These are phyloP conservation scores for Debaryomyces sp. DNA, from an alignment of 1,139 yeast genomes.

Conservation along the genomic window DNA sequence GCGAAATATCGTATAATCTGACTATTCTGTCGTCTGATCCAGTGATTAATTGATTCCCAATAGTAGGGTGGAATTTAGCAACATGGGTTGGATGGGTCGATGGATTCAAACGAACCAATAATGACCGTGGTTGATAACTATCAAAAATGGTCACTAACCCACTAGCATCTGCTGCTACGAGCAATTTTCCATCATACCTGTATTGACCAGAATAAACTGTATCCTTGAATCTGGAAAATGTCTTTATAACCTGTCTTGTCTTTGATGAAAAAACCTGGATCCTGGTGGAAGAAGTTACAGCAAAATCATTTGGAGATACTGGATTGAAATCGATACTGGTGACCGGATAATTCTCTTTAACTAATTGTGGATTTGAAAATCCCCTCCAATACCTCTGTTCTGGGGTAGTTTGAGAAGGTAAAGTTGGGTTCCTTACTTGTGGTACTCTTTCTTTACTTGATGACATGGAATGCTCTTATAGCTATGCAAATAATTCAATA, in stretches of 20 bases:
- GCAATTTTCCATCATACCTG: conserved; percentile 77
- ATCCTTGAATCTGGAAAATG: conserved; percentile 89
- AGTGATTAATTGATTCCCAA: conserved; percentile 72
- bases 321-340: conserved; percentile 90
- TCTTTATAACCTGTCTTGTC: conserved; percentile 87
- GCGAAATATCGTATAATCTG: conserved; percentile 86
- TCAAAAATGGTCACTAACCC: conserved; percentile 86
- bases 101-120: conserved; percentile 79
- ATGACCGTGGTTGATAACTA: conserved; percentile 74
- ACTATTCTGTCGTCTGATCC: conserved; percentile 92
- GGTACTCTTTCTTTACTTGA: conserved; percentile 71
- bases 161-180: conserved; percentile 88
- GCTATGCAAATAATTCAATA: conserved; percentile 1
- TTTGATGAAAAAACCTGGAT: conserved; percentile 91
- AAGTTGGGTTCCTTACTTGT: conserved; percentile 70
- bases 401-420: conserved; percentile 82
- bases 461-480: conserved; percentile 58
- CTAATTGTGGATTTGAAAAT: conserved; percentile 77
- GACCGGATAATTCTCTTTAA: conserved; percentile 92
- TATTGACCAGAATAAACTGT: conserved; percentile 86
- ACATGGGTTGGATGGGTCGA: conserved; percentile 89
- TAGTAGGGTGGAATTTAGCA: conserved; percentile 84
- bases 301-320: conserved; percentile 85
- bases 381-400: conserved; percentile 96
- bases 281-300: conserved; percentile 88